Base-by-base conservation (phyloP, 2,329 filamentous ascomycete species). In the Ascochyta fabae region DNA sequence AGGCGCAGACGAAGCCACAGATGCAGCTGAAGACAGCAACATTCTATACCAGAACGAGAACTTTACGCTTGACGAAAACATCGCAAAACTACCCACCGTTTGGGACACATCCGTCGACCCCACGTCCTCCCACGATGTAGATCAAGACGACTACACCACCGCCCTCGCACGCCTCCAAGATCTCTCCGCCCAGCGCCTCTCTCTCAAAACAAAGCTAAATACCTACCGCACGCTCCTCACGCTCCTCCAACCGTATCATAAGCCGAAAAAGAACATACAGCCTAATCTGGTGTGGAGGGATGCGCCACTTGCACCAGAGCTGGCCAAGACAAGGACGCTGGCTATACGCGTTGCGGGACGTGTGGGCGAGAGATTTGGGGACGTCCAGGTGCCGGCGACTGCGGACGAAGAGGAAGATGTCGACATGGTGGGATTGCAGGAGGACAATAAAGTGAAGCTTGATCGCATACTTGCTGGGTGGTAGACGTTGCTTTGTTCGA, bases 201-300 rank as follows among this genome's bases (percentile, higher is more conserved):
- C 78, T 1, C 75, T 77, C 16, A 78, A 82, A 23, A 67, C 71
- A 76, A 58, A 77, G 82, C 56, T 83, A 75, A 60, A 78, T 77
- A 48, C 78, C 81, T 65, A 82, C 75, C 53, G 76, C 69, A 62
- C 80, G 24, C 65, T 89, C 39, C 78, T 81, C 26, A 71, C 71
- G 10, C 67, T 85, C 3, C 71, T 90, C 2, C 77, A 77, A 31
- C 84, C 84, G 0, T 81, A 88, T 49, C 68, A 77, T 27, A 71
- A 80, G 24, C 80, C 83, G 31, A 74, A 66, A 62, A 75, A 62
- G 59, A 73, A 60, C 64, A 75, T 85, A 36, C 89, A 92, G 70
- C 82, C 85, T 54, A 91, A 90, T 68, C 72, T 92, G 3, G 80
- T 89, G 1, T 87, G 85, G 46, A 83, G 84, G 29, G 84, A 88